Base-by-base conservation (phyloP, 331 rosid genomes). In the Malus hybrid region DNA sequence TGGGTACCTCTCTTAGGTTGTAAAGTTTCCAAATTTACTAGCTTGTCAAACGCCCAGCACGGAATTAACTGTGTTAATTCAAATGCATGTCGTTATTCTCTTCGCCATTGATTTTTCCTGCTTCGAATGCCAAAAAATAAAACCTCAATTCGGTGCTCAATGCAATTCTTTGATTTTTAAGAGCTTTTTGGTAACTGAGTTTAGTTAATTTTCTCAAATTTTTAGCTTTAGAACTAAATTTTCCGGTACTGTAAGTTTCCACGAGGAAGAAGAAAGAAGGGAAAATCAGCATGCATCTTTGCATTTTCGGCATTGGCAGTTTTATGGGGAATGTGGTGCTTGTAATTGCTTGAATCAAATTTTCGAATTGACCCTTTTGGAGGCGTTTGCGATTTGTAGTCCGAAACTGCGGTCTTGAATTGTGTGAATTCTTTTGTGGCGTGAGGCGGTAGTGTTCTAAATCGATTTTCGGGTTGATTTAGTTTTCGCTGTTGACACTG, bases 81-180 rank as follows among this genome's bases (percentile, higher is more conserved):
- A 10, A 71, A 71, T 83, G 89, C 85, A 63, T 71, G 80, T 54
- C 69, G 22, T 15, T 61, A 12, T 65, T 79, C 18, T 66, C 73
- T 12, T 46, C 28, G 34, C 27, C 39, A 7, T 72, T 10, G 73
- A 7, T 36, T 48, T 34, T 52, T 29, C n/a, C 9, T 5, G 61
- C 73, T 63, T 71, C 44, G 33, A 71, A 67, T 50, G 75, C 15
- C 61, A 5, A 48, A 27, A 66, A 77, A 55, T 65, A 18, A 39
- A 29, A 50, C 55, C 32, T 68, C 27, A 59, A 44, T 74, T 59
- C 1, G 1, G 54, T 15, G 36, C 24, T 10, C 36, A 32, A 0
- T 24, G 18, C 29, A 2, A 29, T 69, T 46, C 6, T 77, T 54
- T 74, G 22, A 2, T 24, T 71, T 24, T 73, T 15, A 3, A 19